These are phyloP conservation scores for Striga hermonthica DNA, from an alignment of 305 asterid species.

Conservation along the genomic window DNA sequence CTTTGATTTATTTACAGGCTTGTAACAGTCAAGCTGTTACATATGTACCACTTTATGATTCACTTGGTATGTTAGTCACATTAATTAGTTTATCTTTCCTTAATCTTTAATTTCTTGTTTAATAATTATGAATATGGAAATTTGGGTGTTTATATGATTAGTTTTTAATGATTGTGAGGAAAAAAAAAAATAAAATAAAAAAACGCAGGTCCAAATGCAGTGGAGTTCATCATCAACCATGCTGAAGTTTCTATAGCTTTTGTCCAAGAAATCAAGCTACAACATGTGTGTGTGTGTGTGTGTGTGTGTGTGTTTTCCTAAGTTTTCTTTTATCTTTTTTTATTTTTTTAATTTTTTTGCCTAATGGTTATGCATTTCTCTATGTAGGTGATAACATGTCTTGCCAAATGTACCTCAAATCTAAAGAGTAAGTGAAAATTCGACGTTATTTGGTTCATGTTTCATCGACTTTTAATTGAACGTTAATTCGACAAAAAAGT, in stretches of 20 bases:
- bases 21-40: constrained; percentile 74
- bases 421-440: constrained; percentile 61
- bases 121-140: neutral
- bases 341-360: neutral
- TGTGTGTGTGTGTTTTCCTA: constrained; percentile 49
- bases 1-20: constrained; percentile 55
- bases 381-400: constrained; percentile 75
- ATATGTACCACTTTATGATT: constrained; percentile 82
- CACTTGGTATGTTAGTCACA: constrained; percentile 56
- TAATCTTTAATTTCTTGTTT: neutral
- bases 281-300: constrained; percentile 64
- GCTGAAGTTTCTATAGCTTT: constrained; percentile 79
- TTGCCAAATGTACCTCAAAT: constrained; percentile 58
- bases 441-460: neutral
- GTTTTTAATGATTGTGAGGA: neutral
- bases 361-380: constrained; percentile 13
- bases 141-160: neutral
- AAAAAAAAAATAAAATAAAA: too few relatives aligned
- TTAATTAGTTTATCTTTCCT: neutral
- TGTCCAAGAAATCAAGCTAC: constrained; percentile 74
- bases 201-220: constrained; percentile 78
- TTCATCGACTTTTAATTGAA: neutral
- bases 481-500: neutral
- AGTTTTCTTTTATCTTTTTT: too few relatives aligned
- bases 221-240: constrained; percentile 86